Evolutionary conservation across 2,329 filamentous ascomycete genomes (phyloP).

Genomic region (Sphaerulina populicola): DNA sequence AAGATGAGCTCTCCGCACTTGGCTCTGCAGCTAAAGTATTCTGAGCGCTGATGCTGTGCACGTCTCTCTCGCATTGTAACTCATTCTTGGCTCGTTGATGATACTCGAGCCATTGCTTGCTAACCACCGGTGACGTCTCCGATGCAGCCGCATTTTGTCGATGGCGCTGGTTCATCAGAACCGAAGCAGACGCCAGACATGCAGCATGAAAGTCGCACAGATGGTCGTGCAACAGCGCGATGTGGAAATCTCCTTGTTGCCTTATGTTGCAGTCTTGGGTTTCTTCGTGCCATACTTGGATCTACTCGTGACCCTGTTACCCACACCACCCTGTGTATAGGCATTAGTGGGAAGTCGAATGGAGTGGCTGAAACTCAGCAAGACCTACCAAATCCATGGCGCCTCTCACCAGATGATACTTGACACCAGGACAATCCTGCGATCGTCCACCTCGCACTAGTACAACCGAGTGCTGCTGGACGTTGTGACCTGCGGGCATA

Average conservation of each 20-base stretch:
- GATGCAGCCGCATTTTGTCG: background rate
- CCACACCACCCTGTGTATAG: conserved; percentile 74
- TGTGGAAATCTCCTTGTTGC: background rate
- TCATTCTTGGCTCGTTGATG: background rate
- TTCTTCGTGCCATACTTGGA: conserved; percentile 99
- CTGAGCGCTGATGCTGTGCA: no score
- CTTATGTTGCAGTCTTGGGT: conserved; percentile 64
- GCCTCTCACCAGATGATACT: conserved; percentile 86
- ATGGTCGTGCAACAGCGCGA: no score
- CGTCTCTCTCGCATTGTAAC: background rate
- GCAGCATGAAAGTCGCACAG: no score
- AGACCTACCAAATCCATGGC: conserved; percentile 79
- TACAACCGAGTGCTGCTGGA: conserved; percentile 97
- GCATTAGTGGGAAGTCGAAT: conserved; percentile 3
- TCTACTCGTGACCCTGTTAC: conserved; percentile 69
- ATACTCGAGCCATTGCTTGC: no score
- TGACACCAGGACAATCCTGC: conserved; percentile 97
- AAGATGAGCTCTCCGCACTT: background rate
- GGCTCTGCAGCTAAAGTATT: background rate
- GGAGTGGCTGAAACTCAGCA: background rate
- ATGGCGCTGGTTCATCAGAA: no score
- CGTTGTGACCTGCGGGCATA: conserved; percentile 64
- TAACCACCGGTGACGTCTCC: background rate
- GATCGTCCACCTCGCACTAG: conserved; percentile 84
- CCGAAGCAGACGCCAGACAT: no score